These are phyloP conservation scores for Chaetomiaceae sp. DNA, from an alignment of 2,329 filamentous ascomycete species.

Conservation along the genomic window DNA sequence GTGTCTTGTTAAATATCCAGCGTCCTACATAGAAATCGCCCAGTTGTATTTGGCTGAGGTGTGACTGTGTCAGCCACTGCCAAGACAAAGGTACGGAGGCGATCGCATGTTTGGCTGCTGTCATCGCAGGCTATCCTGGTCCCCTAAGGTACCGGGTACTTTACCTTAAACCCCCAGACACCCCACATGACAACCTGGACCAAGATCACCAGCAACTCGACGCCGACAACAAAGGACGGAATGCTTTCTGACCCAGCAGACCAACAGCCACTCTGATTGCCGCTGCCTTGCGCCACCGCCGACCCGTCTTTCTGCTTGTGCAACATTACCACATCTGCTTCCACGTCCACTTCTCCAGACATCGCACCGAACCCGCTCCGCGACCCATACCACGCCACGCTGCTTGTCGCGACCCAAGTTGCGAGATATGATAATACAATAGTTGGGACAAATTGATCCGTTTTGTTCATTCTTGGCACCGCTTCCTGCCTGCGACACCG, in stretches of 20 bases:
- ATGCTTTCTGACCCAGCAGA: background rate
- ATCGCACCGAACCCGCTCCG: background rate
- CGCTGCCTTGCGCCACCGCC: background rate
- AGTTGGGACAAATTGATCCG: background rate
- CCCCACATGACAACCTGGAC: constrained; percentile 6
- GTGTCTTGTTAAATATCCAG: too few species aligned
- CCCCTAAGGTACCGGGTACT: too few species aligned
- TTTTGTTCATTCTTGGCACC: background rate
- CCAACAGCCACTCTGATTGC: background rate
- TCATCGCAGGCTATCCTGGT: too few species aligned
- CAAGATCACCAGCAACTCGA: background rate
- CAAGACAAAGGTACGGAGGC: constrained; percentile 1
- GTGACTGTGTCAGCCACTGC: too few species aligned
- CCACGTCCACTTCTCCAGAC: background rate
- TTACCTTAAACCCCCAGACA: background rate
- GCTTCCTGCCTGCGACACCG: background rate
- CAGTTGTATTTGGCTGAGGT: too few species aligned
- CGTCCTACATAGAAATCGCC: background rate
- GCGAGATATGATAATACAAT: background rate
- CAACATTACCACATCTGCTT: background rate
- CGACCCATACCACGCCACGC: background rate
- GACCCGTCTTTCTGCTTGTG: background rate
- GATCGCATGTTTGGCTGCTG: too few species aligned
- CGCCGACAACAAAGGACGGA: constrained; percentile 2
- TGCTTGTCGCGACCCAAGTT: background rate